Base-by-base conservation (phyloP, 2,329 filamentous ascomycete species). In the Cordyceps javanica region DNA sequence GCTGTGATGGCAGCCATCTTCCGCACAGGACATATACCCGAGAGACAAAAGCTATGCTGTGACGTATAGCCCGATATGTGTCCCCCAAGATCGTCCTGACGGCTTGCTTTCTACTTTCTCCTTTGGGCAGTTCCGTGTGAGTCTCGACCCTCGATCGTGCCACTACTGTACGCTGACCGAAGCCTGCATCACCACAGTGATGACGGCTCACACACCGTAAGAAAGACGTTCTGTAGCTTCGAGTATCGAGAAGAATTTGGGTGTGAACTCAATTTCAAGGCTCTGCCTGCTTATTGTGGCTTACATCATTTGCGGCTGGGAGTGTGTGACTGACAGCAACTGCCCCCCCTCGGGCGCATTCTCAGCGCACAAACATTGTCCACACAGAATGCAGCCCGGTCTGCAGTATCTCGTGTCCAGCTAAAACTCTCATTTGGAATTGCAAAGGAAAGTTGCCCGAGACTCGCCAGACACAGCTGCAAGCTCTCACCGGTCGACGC, bases 401-500 rank as follows among this genome's bases (percentile, higher is more conserved):
- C n/a, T n/a, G n/a, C n/a, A n/a, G n/a, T n/a, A n/a, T n/a, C n/a
- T n/a, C n/a, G n/a, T n/a, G n/a, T n/a, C n/a, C n/a, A n/a, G n/a
- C n/a, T n/a, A n/a, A n/a, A n/a, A n/a, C n/a, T n/a, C n/a, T n/a
- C n/a, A n/a, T n/a, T n/a, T n/a, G n/a, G n/a, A n/a, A n/a, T n/a
- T n/a, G n/a, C n/a, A n/a, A n/a, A n/a, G n/a, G n/a, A n/a, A n/a
- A n/a, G n/a, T n/a, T n/a, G n/a, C n/a, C n/a, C n/a, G n/a, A n/a
- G n/a, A 46, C 44, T 46, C 21, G 41, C 23, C 7, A 25, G 32
- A 9, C 19, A 42, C 8, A 23, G 36, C n/a, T 56, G 54, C 45
- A 57, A n/a, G 25, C 14, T n/a, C 54, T 57, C 54, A 57, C 54
- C 54, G 54, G 54, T 57, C 36, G 19, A 39, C 54, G 54, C 54